Evolutionary conservation across 768 basidiomycete genomes (phyloP).

Genomic region (Rhizopogon vulgaris): DNA sequence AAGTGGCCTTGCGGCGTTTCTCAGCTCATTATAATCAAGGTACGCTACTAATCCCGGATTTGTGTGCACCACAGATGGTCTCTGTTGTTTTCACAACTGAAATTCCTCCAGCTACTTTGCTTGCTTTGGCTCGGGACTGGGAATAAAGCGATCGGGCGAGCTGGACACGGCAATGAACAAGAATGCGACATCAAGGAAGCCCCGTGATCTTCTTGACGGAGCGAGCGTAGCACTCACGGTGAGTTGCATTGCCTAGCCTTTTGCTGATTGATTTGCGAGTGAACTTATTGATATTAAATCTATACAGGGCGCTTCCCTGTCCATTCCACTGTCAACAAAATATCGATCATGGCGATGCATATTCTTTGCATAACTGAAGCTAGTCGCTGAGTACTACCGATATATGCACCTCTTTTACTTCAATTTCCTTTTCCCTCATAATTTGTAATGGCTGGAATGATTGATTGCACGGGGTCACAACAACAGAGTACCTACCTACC

Average conservation of each 20-base stretch:
- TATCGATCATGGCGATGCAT: too few species aligned
- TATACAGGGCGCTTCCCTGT: too few species aligned
- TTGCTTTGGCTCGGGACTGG: background rate
- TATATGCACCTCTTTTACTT: too few species aligned
- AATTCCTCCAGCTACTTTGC: background rate
- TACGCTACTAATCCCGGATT: background rate
- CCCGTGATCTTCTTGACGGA: too few species aligned
- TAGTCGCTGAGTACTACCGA: too few species aligned
- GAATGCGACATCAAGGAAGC: background rate
- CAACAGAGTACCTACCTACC: background rate
- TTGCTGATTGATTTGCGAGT: background rate
- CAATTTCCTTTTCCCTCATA: too few species aligned
- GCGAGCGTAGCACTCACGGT: background rate
- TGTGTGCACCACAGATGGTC: too few species aligned
- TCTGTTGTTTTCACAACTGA: background rate
- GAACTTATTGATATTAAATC: background rate
- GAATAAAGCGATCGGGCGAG: constrained; percentile 54
- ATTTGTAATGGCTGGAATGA: too few species aligned
- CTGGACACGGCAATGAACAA: constrained; percentile 52
- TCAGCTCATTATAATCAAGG: constrained; percentile 31
- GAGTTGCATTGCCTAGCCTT: background rate
- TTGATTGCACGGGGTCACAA: too few species aligned
- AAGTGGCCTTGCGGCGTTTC: constrained; percentile 49
- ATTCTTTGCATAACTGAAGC: too few species aligned
- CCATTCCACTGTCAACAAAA: too few species aligned